Percentiles rank a stretch among this genome's conserved stretches.
Evolutionary conservation across 2,329 filamentous ascomycete genomes (phyloP).

Genomic region (Xylaria sp.): DNA sequence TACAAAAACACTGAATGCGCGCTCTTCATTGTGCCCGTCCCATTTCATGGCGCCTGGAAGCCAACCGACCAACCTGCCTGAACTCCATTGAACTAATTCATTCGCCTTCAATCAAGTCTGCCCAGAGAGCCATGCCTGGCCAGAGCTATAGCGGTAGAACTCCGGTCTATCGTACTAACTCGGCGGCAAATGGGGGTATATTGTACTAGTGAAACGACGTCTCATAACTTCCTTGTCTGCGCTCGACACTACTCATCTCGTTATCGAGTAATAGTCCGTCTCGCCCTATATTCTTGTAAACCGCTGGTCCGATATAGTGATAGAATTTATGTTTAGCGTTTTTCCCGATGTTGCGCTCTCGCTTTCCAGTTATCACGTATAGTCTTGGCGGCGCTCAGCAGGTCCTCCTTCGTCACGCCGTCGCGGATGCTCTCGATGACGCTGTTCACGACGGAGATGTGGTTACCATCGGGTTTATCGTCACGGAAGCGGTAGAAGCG

Average conservation of each 20-base stretch:
- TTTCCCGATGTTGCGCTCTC: constrained; percentile 53
- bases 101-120: not conserved
- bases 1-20: constrained; percentile 6
- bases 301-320: not conserved
- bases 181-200: constrained; percentile 14
- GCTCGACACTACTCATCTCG: not conserved
- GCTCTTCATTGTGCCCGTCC: constrained; percentile 15
- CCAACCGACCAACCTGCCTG: constrained; percentile 20
- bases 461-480: constrained; percentile 92
- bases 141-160: not conserved
- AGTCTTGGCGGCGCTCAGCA: constrained; percentile 73
- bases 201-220: constrained; percentile 10
- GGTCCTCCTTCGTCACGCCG: constrained; percentile 82
- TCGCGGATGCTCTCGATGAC: constrained; percentile 92
- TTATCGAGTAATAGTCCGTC: not conserved
- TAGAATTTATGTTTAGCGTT: constrained; percentile 6
- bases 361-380: constrained; percentile 86
- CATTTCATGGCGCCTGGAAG: constrained; percentile 12
- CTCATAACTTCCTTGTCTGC: not conserved
- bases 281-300: not conserved
- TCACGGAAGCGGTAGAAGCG: constrained; percentile 89
- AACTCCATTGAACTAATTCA: constrained; percentile 26
- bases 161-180: constrained; percentile 4
- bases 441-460: constrained; percentile 82
- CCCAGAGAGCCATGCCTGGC: not conserved